Base-by-base conservation (phyloP, 1,284 basidiomycete species). In the Apiotrichum domesticum region DNA sequence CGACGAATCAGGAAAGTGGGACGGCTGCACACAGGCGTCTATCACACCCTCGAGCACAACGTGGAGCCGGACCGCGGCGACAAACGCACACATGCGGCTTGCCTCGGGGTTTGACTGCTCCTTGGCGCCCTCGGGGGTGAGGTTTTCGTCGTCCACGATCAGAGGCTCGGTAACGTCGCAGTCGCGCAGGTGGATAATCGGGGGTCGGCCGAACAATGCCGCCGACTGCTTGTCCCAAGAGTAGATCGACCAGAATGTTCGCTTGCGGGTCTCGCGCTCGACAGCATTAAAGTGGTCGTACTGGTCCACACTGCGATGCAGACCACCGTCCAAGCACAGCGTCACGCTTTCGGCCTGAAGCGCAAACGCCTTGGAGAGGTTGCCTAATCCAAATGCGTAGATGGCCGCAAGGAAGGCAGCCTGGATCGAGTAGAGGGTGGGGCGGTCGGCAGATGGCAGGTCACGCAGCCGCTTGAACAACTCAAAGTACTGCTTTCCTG, bases 191-290 rank as follows among this genome's bases (percentile, higher is more conserved):
- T 90, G 82, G 62, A 94, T 81, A 79, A 92, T 83, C 2, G 90
- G 84, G 21, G 90, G 90, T 29, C 90, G 80, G 14, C 90, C 90
- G 71, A 93, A 92, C 65, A 91, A 86, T 37, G 89, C 87, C 40
- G 74, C 74, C 6, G 73, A 74, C 68, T 91, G 90, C 75, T 93
- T 93, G 74, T 93, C 90, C 90, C 90, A 93, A 45, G 90, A 81
- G 74, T 93, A 94, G 32, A 93, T 88, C 59, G 88, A 89, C 90
- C 66, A 94, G 75, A 93, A 94, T 0, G 90, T 93, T 62, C 90
- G 84, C 61, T 91, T 91, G 55, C 90, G 83, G 15, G 90, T 84
- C 72, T 93, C 88, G 63, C 88, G 86, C 72, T 93, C 90, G 61
- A 93, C 85, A 4, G 86, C 82, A 73, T 89, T 85, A 72, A 92